Evolutionary conservation across 176 grass and related monocot genomes (phyloP).

Genomic region (Cenchrus fungigraminus): DNA sequence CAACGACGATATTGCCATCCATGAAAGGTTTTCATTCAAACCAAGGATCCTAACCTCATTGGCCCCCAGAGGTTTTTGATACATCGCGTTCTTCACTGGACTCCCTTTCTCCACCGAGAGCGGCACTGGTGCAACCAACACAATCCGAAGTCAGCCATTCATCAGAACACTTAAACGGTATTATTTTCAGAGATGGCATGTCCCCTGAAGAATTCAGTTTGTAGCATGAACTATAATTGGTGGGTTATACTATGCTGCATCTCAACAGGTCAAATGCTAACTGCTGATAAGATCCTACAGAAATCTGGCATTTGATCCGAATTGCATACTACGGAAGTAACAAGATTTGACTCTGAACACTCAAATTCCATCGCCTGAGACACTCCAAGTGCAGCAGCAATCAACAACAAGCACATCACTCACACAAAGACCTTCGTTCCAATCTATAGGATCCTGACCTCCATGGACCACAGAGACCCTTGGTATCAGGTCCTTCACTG

Average conservation of each 20-base stretch:
- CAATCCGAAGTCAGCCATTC: constrained; percentile 6
- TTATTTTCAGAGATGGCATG: background rate
- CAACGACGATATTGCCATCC: background rate
- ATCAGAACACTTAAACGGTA: background rate
- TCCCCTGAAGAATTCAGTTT: background rate
- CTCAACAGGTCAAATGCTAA: constrained; percentile 1
- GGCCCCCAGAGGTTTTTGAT: constrained; percentile 47
- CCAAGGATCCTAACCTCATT: constrained; percentile 47
- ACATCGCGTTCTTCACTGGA: constrained; percentile 57
- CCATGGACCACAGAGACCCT: constrained; percentile 26
- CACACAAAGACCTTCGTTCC: background rate
- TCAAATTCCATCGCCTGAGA: constrained; percentile 49
- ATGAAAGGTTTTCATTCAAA: background rate
- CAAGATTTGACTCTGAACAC: too few relatives aligned
- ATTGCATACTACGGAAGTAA: background rate
- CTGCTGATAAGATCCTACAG: background rate
- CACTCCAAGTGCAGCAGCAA: background rate
- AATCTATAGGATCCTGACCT: constrained; percentile 41
- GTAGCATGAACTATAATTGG: background rate
- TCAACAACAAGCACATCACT: background rate
- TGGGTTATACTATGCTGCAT: background rate
- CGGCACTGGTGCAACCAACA: constrained; percentile 43
- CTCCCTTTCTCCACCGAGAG: constrained; percentile 58
- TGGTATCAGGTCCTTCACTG: constrained; percentile 70
- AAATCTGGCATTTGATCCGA: background rate